Evolutionary conservation across 129 eudicot species (phyloP), one percentile per base, ranked within the genome.

Genomic region (Flaveria linearis): DNA sequence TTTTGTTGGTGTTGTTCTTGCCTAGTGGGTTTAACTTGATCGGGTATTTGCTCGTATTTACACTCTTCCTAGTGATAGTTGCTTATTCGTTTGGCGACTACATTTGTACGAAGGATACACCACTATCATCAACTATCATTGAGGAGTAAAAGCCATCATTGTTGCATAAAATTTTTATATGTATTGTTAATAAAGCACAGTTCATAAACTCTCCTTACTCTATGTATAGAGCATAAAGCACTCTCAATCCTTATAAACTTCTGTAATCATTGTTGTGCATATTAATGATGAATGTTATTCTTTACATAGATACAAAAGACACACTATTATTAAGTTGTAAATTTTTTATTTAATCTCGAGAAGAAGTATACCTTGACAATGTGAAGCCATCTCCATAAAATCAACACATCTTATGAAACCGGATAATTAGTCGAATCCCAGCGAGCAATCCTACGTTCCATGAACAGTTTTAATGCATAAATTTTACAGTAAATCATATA

Each of bases 1-100:
- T 68, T 77, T 22, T 77, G 69, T 15, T 77, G 14, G 60, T 77
- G 25, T 43, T 77, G 69, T 66, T 69, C 42, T 3, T 69, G 49
- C 81, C 81, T 25, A 41, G 1, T 5, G 12, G 23, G 1, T 57
- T 20, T n/a, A 18, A 42, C 11, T 56, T 68, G 25, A 41, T 57
- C 3, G 76, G 69, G 18, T 77, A 77, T 7, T 1, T 18, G 2
- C 13, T 57, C 8, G 52, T 77, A 57, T 45, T 30, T 13, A 18
- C 43, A 45, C 49, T 77, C 2, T 68, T 77, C 71, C 4, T 77
- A 13, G 42, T 16, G 36, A 16, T 69, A 56, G 60, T 55, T 77
- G 47, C 39, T 2, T 68, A 46, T 20, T 68, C 71, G 6, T 56
- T 25, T 58, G 7, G 56, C 17, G 15, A 28, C 64, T 25, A 67